phyloP scores from a whole-genome alignment of 116 monocot genomes.

The Thalassia testudinum region DNA sequence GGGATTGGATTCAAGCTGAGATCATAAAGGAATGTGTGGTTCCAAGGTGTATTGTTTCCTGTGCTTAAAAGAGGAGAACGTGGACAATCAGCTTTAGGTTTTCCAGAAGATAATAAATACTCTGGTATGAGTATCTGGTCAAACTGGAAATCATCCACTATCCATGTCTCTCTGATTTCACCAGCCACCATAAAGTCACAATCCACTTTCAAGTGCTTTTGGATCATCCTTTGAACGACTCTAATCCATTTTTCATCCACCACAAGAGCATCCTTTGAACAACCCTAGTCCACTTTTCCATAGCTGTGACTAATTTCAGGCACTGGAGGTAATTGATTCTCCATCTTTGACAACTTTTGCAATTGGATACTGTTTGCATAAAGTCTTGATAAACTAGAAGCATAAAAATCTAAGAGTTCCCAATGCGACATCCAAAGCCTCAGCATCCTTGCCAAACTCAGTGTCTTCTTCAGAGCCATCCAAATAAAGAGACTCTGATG shows the following conservation, averaged over 20 bases:
- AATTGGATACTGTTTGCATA: no score
- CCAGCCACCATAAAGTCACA: not conserved
- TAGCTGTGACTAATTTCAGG: no score
- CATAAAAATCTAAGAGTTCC: no score
- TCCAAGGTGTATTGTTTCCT: slow-evolving; percentile 9
- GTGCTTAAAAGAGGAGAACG: slow-evolving; percentile 4
- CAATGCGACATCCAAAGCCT: no score
- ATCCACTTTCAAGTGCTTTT: no score
- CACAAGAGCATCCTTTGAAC: no score
- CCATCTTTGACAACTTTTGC: no score
- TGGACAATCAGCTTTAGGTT: slow-evolving; percentile 3
- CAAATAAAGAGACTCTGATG: slow-evolving; percentile 33
- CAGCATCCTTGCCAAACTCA: not conserved
- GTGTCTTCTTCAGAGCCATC: slow-evolving; percentile 34
- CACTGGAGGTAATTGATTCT: no score
- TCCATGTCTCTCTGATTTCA: slow-evolving; percentile 7
- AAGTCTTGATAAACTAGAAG: no score
- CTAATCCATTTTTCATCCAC: no score
- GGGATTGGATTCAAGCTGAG: slow-evolving; percentile 47
- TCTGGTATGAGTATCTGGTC: no score
- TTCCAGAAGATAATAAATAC: not conserved
- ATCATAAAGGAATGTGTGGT: slow-evolving; percentile 17
- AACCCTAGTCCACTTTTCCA: no score
- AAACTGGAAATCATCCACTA: slow-evolving; percentile 11
- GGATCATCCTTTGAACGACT: not conserved